phyloP scores from a whole-genome alignment of 108 stramenopile genomes.

The Phaeodactylum tricornutum region DNA sequence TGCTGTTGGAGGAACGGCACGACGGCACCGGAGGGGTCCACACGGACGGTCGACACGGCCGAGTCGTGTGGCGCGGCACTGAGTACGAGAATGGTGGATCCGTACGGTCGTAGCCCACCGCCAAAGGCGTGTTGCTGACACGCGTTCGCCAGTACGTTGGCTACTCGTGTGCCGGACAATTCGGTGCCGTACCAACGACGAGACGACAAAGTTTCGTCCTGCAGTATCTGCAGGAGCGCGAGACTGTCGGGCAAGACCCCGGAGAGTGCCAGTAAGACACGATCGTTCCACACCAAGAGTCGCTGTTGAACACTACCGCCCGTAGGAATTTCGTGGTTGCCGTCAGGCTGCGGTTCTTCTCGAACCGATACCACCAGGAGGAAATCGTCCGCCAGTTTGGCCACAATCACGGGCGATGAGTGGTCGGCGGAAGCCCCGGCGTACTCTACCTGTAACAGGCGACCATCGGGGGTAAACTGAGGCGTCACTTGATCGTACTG shows the following conservation, averaged over 20 bases:
- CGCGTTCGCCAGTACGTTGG: slow-evolving; percentile 30
- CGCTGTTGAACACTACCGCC: slow-evolving; percentile 2
- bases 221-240: slow-evolving; percentile 23
- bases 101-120: slow-evolving; percentile 68
- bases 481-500: slow-evolving; percentile 74
- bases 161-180: slow-evolving; percentile 14
- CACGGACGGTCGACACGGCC: no score
- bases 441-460: slow-evolving; percentile 78
- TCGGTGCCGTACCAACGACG: slow-evolving; percentile 9
- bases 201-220: slow-evolving; percentile 16
- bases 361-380: no score
- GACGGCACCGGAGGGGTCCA: no score
- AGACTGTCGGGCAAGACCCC: slow-evolving; percentile 62
- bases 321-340: no score
- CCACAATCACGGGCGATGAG: slow-evolving; percentile 41
- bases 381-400: slow-evolving; percentile 13
- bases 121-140: slow-evolving; percentile 72
- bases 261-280: slow-evolving; percentile 41
- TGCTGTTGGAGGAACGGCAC: no score
- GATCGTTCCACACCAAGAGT: neutral
- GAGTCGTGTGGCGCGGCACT: no score
- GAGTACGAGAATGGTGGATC: slow-evolving; percentile 38
- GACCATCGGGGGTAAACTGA: slow-evolving; percentile 76
- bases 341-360: no score
- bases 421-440: slow-evolving; percentile 48